Evolutionary conservation across 257 asterid genomes (phyloP).

Genomic region (Lavandula angustifolia): DNA sequence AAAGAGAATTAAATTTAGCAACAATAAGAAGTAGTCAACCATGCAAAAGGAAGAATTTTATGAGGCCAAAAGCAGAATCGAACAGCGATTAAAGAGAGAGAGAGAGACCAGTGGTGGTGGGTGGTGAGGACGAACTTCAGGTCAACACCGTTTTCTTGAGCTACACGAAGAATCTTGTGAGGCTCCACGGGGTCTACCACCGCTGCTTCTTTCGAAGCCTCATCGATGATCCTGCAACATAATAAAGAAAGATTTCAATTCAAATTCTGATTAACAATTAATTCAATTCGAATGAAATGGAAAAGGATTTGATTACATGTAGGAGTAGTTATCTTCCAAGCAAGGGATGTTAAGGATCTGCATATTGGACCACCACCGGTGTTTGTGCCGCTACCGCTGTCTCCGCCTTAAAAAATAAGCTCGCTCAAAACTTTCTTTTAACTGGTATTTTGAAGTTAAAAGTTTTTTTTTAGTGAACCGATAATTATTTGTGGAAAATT

Average conservation of each 20-base stretch:
- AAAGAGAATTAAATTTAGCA: too few relatives aligned
- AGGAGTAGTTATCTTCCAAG: constrained; percentile 67
- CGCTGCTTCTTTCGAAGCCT: constrained; percentile 79
- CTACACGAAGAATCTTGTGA: constrained; percentile 68
- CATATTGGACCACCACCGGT: constrained; percentile 34
- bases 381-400: too few relatives aligned
- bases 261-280: not conserved
- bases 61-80: too few relatives aligned
- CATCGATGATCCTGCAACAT: constrained; percentile 56
- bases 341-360: constrained; percentile 73
- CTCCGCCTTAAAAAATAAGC: too few relatives aligned
- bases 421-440: too few relatives aligned
- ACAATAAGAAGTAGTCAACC: too few relatives aligned
- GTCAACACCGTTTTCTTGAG: constrained; percentile 69
- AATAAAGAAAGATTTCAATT: too few relatives aligned
- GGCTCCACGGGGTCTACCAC: constrained; percentile 97
- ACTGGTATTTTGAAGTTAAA: too few relatives aligned
- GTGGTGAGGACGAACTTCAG: constrained; percentile 89
- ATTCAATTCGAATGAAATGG: not conserved
- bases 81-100: not conserved
- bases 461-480: too few relatives aligned
- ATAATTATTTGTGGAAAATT: too few relatives aligned
- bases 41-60: too few relatives aligned
- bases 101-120: constrained; percentile 85
- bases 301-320: constrained; percentile 42